Evolutionary conservation across 352 stramenopile species (phyloP).

Genomic region (Thalassiosira mediterranea): DNA sequence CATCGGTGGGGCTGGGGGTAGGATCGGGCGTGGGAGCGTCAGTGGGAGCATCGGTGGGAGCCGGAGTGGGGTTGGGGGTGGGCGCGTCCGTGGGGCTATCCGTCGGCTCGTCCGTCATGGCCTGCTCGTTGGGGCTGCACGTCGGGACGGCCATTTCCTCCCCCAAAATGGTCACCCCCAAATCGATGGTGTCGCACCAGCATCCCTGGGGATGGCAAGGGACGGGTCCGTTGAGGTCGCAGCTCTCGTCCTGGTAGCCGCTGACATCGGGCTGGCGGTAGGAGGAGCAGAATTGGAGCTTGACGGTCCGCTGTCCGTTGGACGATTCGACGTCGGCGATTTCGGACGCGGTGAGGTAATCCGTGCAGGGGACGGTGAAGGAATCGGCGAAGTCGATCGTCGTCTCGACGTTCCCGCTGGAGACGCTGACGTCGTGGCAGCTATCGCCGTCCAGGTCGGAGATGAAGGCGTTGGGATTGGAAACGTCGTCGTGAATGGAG

Average conservation of each 20-base stretch:
- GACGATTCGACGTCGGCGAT: background rate
- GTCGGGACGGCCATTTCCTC: no score
- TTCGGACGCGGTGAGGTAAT: background rate
- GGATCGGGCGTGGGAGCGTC: background rate
- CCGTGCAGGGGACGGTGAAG: conserved; percentile 2
- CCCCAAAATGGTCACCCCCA: no score
- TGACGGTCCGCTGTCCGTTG: background rate
- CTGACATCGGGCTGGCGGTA: background rate
- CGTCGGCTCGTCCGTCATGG: no score
- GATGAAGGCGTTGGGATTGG: no score
- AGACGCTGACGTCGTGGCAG: no score
- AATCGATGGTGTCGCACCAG: conserved; percentile 1
- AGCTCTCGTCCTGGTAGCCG: background rate
- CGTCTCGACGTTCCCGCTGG: background rate
- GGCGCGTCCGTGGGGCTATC: no score
- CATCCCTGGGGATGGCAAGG: background rate
- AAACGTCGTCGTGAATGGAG: no score
- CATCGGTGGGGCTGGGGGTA: conserved; percentile 1
- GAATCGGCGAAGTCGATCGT: background rate
- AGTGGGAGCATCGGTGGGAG: no score
- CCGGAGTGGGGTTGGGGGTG: no score
- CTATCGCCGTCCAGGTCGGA: no score
- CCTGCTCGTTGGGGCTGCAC: no score
- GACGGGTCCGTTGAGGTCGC: no score
- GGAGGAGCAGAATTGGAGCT: conserved; percentile 4